Percentiles rank a stretch among this genome's conserved stretches.
These are phyloP conservation scores for Jamesozyma rosinii DNA, from an alignment of 805 yeast species.

Conservation along the genomic window DNA sequence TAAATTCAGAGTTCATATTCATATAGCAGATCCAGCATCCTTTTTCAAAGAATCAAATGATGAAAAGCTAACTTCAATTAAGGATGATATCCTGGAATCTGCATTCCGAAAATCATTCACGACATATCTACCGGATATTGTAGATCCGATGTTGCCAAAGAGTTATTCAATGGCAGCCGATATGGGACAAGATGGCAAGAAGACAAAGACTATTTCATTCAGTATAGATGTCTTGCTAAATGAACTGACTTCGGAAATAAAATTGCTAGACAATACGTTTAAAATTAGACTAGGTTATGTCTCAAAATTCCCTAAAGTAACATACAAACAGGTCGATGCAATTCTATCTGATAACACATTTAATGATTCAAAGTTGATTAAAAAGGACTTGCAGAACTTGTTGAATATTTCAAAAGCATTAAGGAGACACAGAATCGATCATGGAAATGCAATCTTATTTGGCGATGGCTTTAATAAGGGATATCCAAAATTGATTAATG, in stretches of 20 bases:
- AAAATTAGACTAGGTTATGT: conserved; percentile 36
- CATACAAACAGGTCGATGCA: conserved; percentile 56
- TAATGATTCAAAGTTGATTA: not conserved
- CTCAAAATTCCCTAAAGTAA: conserved; percentile 40
- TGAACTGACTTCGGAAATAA: conserved; percentile 22
- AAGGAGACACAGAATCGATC: conserved; percentile 23
- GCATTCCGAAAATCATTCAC: conserved; percentile 60
- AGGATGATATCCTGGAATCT: conserved; percentile 35
- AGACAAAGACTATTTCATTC: conserved; percentile 43
- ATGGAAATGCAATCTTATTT: conserved; percentile 36
- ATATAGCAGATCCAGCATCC: conserved; percentile 83
- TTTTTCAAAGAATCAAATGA: conserved; percentile 29
- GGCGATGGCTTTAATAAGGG: conserved; percentile 31
- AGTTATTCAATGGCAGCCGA: conserved; percentile 44
- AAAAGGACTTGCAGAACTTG: conserved; percentile 33
- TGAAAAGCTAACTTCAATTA: conserved; percentile 13
- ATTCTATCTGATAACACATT: conserved; percentile 31
- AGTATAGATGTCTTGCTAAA: conserved; percentile 27
- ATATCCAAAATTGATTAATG: conserved; percentile 12
- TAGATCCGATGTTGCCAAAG: conserved; percentile 62
- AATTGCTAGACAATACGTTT: conserved; percentile 20
- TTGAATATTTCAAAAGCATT: conserved; percentile 18
- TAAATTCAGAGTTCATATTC: conserved; percentile 47
- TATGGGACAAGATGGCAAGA: conserved; percentile 35
- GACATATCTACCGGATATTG: conserved; percentile 60